phyloP scores from a whole-genome alignment of 1,284 basidiomycete species.

The Irpex lacteus region DNA sequence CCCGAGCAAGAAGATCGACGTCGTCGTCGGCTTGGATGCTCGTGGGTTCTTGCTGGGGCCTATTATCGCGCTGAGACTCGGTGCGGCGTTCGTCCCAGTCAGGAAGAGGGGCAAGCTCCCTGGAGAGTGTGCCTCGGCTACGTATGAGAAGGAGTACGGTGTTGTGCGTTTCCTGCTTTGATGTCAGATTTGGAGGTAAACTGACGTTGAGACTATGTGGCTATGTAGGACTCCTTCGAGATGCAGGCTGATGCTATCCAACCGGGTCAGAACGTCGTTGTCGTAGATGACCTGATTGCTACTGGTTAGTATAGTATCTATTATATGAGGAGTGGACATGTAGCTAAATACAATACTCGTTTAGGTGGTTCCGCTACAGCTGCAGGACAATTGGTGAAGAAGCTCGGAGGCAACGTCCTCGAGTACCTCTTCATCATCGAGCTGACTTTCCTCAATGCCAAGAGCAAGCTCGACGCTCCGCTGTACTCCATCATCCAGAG shows the following conservation, averaged over 20 bases:
- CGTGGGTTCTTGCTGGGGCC: conserved; percentile 96
- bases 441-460: conserved; percentile 80
- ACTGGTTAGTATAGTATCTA: conserved; percentile 59
- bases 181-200: neutral
- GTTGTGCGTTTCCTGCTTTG: conserved; percentile 27
- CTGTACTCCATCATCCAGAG: conserved; percentile 82
- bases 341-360: no score
- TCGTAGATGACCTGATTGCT: conserved; percentile 96
- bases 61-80: conserved; percentile 86
- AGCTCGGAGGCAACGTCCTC: conserved; percentile 80
- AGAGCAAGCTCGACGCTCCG: conserved; percentile 81
- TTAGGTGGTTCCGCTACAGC: conserved; percentile 96
- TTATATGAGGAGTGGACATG: no score
- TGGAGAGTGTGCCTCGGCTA: conserved; percentile 74
- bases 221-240: conserved; percentile 81
- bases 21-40: conserved; percentile 94
- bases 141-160: conserved; percentile 96
- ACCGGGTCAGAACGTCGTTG: conserved; percentile 81
- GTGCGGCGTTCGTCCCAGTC: conserved; percentile 95
- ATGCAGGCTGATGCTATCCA: conserved; percentile 90
- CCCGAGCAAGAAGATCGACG: conserved; percentile 78
- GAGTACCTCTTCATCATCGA: conserved; percentile 97
- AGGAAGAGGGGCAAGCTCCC: conserved; percentile 95
- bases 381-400: conserved; percentile 86
- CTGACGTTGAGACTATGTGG: neutral